These are phyloP conservation scores for Phytophthora cactorum DNA, from an alignment of 352 stramenopile species.

Conservation along the genomic window DNA sequence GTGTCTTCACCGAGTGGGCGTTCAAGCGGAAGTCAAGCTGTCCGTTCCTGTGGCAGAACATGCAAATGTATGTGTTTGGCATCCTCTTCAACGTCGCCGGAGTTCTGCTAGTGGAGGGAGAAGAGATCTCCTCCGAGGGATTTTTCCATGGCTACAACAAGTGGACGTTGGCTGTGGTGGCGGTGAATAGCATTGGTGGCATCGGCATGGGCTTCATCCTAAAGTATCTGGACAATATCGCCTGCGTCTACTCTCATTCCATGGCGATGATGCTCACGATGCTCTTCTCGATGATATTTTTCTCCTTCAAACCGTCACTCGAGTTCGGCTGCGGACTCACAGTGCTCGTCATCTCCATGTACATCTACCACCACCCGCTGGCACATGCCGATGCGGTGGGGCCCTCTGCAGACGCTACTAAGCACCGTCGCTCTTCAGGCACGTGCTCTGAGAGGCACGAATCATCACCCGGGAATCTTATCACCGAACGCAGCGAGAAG, in stretches of 20 bases:
- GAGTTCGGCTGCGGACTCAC: conserved; percentile 84
- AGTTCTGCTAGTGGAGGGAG: conserved; percentile 53
- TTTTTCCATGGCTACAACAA: conserved; percentile 86
- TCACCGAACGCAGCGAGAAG: conserved; percentile 25
- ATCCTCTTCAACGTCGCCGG: conserved; percentile 83
- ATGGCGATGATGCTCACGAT: conserved; percentile 92
- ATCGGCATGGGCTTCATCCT: conserved; percentile 84
- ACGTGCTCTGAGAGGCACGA: conserved; percentile 17
- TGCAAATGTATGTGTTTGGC: conserved; percentile 81
- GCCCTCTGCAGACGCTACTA: conserved; percentile 7
- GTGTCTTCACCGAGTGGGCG: conserved; percentile 86
- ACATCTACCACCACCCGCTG: conserved; percentile 82
- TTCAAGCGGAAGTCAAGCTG: conserved; percentile 83
- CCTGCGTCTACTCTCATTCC: conserved; percentile 83
- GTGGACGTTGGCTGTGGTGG: conserved; percentile 81
- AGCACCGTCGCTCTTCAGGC: conserved; percentile 23
- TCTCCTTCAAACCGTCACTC: conserved; percentile 81
- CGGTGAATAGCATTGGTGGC: conserved; percentile 76
- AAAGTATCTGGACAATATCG: conserved; percentile 93
- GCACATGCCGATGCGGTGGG: conserved; percentile 16
- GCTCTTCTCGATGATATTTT: conserved; percentile 88
- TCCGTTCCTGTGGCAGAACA: conserved; percentile 86
- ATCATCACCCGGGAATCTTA: background rate
- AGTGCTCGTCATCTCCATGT: conserved; percentile 88
- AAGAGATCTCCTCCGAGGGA: conserved; percentile 49